Evolutionary conservation across 2,329 filamentous ascomycete species (phyloP).

Genomic region (Leptographium galeiforme): DNA sequence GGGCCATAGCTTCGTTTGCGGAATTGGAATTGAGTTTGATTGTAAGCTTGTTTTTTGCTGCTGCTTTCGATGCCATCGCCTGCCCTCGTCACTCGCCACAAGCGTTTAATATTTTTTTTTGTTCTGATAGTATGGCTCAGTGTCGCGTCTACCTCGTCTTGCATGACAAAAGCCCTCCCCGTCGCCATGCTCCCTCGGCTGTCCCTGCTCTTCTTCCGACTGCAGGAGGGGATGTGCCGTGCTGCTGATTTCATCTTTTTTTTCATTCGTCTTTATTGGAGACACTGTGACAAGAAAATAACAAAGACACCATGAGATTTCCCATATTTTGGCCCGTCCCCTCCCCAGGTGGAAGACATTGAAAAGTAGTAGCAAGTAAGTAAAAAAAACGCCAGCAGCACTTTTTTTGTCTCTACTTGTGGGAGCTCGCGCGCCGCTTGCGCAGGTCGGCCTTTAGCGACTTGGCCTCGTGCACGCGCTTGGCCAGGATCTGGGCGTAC

Average conservation of each 20-base stretch:
- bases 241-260: not conserved
- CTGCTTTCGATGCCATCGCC: too few species aligned
- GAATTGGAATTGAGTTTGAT: too few species aligned
- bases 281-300: conserved; percentile 3
- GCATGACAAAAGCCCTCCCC: not conserved
- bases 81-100: too few species aligned
- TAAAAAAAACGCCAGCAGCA: conserved; percentile 15
- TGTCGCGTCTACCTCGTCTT: not conserved
- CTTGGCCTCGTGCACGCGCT: conserved; percentile 96
- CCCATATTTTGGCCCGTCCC: conserved; percentile 1
- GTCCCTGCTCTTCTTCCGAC: not conserved
- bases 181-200: not conserved
- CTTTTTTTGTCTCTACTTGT: conserved; percentile 46
- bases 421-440: conserved; percentile 95
- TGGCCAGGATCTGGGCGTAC: conserved; percentile 90
- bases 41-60: too few species aligned
- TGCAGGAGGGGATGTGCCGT: not conserved
- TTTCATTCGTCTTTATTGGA: conserved; percentile 1
- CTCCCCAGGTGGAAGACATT: not conserved
- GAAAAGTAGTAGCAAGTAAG: not conserved
- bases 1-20: not conserved
- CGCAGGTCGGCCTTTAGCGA: conserved; percentile 81
- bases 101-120: not conserved
- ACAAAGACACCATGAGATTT: conserved; percentile 2
- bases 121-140: not conserved